A percentile compares a stretch with the other conserved stretches of the same genome.
Conservation (phyloP, 2,329 filamentous ascomycete genomes). For the Fusarium pseudonygamai region DNA sequence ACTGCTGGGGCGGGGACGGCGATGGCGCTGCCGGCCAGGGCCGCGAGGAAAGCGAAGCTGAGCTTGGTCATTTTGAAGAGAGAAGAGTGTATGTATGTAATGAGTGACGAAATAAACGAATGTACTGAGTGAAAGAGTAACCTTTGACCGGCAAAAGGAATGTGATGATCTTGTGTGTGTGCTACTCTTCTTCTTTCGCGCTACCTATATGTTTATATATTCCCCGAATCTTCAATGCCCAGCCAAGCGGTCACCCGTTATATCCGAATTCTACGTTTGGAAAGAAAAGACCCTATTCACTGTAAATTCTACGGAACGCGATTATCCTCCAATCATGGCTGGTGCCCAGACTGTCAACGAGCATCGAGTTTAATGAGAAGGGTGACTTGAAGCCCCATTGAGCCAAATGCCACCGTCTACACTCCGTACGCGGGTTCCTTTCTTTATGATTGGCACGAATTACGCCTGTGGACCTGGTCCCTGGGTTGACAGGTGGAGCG, state of each 20-base stretch:
- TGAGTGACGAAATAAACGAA: constrained; percentile 2
- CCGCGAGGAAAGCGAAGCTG: constrained; percentile 12
- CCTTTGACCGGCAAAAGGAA: constrained; percentile 34
- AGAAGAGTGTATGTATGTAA: not conserved
- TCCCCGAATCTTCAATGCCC: not conserved
- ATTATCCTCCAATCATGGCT: constrained; percentile 17
- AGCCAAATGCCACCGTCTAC: not conserved
- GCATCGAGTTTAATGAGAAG: constrained; percentile 15
- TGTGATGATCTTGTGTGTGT: not conserved
- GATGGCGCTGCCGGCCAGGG: constrained; percentile 33
- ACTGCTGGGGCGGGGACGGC: constrained; percentile 23
- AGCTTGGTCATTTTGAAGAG: constrained; percentile 27
- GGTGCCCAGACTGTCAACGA: not conserved
- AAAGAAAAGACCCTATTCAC: not conserved
- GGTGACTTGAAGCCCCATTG: not conserved
- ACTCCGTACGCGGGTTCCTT: not conserved
- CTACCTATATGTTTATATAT: constrained; percentile 12
- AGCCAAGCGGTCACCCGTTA: not conserved
- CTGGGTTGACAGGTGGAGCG: not conserved
- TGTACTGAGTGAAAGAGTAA: not conserved
- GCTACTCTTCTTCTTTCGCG: no score
- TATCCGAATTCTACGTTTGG: not conserved
- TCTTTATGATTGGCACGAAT: not conserved
- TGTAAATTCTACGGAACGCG: not conserved
- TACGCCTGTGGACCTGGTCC: not conserved